Evolutionary conservation across 2,329 filamentous ascomycete genomes (phyloP).

Genomic region (Pestalotiopsis fici): DNA sequence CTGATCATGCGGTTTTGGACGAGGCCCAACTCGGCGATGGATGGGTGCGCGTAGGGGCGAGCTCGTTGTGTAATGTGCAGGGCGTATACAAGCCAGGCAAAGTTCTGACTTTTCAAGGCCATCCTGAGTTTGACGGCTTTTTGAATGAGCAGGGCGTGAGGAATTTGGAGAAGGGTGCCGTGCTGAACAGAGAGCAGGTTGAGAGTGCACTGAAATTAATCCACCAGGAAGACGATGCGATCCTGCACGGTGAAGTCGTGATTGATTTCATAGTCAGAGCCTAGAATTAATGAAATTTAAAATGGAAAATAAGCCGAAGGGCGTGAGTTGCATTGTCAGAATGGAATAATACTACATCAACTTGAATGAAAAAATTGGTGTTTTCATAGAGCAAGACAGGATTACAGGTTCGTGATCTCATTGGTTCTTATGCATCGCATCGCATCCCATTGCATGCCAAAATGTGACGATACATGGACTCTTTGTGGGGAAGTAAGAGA

Average conservation of each 20-base stretch:
- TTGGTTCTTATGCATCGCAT: no score
- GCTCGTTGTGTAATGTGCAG: constrained; percentile 3
- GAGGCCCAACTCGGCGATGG: not conserved
- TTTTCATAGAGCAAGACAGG: no score
- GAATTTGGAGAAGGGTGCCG: not conserved
- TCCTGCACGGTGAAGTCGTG: not conserved
- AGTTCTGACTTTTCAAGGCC: constrained; percentile 12
- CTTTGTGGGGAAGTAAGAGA: no score
- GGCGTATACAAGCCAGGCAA: constrained; percentile 9
- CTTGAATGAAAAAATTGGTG: no score
- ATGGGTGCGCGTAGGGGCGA: constrained; percentile 7
- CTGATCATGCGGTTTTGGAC: constrained; percentile 3
- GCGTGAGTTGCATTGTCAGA: not conserved
- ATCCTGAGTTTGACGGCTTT: constrained; percentile 7
- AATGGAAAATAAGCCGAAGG: no score
- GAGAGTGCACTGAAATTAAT: not conserved
- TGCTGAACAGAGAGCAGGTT: not conserved
- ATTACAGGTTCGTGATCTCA: no score
- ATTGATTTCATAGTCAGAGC: not conserved
- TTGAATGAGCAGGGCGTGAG: not conserved
- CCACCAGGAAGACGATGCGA: not conserved
- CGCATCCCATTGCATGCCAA: no score
- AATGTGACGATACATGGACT: no score
- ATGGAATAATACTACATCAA: not conserved
- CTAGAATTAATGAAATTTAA: not conserved